Evolutionary conservation across 2,329 filamentous ascomycete species (phyloP).

Genomic region (Penicillium sp.): DNA sequence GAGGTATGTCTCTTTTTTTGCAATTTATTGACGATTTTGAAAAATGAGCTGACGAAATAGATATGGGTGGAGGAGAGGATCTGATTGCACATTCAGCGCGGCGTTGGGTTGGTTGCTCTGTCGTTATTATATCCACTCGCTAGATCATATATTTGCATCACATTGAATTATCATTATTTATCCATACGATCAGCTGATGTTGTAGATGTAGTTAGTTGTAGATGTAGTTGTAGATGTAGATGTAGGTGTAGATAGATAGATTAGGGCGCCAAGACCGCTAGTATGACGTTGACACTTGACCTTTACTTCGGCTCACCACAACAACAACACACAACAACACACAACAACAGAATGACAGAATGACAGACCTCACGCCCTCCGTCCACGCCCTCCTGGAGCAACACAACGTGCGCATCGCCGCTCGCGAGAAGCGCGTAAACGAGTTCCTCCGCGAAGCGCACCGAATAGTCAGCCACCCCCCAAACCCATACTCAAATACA

Average conservation of each 20-base stretch:
- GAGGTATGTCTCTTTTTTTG: conserved; percentile 63
- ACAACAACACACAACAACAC: neutral
- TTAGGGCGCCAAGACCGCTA: conserved; percentile 7
- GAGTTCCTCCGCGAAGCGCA: conserved; percentile 93
- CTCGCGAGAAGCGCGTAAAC: conserved; percentile 53
- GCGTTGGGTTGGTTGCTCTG: neutral
- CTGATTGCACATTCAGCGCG: too few relatives aligned
- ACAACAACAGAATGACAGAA: conserved; percentile 15
- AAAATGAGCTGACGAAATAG: neutral
- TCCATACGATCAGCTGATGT: too few relatives aligned
- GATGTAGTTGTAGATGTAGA: too few relatives aligned
- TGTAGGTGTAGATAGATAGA: too few relatives aligned
- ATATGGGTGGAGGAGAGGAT: conserved; percentile 20
- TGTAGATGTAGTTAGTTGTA: too few relatives aligned
- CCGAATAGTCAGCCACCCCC: conserved; percentile 61
- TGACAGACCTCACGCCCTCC: conserved; percentile 41
- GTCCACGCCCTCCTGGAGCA: conserved; percentile 33
- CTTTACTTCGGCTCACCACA: neutral
- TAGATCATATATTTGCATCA: too few relatives aligned
- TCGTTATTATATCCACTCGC: too few relatives aligned
- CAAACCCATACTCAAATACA: neutral
- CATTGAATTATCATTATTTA: too few relatives aligned
- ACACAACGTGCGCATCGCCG: conserved; percentile 9
- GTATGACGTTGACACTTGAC: conserved; percentile 14
- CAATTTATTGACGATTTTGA: neutral